These are phyloP conservation scores for Pyrenula aspistea DNA, from an alignment of 495 filamentous ascomycete species.

Conservation along the genomic window DNA sequence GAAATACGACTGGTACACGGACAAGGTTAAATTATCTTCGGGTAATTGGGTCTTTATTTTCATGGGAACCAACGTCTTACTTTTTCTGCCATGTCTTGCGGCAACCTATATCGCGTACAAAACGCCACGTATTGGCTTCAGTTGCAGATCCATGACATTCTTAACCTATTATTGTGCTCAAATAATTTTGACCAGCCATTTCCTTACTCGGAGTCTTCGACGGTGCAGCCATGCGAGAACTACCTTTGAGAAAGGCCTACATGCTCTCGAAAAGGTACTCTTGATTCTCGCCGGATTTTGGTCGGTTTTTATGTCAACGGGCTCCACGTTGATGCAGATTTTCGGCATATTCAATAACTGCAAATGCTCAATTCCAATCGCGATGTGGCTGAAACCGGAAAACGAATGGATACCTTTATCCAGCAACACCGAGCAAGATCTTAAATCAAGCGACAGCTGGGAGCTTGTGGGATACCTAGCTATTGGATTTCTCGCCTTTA, in stretches of 20 bases:
- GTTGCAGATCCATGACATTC: constrained; percentile 28
- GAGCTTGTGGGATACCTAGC: constrained; percentile 14
- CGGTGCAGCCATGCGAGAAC: neutral
- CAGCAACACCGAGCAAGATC: constrained; percentile 1
- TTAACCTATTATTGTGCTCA: constrained; percentile 27
- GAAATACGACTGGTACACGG: constrained; percentile 5
- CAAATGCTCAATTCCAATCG: constrained; percentile 5
- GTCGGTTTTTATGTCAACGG: constrained; percentile 20
- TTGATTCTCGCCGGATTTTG: constrained; percentile 8
- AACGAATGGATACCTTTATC: constrained; percentile 1
- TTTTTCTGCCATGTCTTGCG: constrained; percentile 21
- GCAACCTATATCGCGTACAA: constrained; percentile 26
- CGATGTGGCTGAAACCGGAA: neutral
- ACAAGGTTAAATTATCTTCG: constrained; percentile 9
- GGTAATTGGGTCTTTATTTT: constrained; percentile 17
- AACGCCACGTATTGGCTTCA: constrained; percentile 27
- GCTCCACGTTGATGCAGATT: constrained; percentile 24
- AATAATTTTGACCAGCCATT: constrained; percentile 20
- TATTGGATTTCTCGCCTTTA: constrained; percentile 13
- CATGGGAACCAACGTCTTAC: constrained; percentile 12
- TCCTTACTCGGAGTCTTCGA: constrained; percentile 11
- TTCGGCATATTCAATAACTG: constrained; percentile 27
- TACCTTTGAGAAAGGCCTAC: neutral
- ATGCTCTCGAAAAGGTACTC: constrained; percentile 5
- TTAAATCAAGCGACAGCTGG: constrained; percentile 16